Percentiles rank a stretch among this genome's conserved stretches.
phyloP scores from a whole-genome alignment of 2,329 filamentous ascomycete species.

The Rhynchosporium agropyri region DNA sequence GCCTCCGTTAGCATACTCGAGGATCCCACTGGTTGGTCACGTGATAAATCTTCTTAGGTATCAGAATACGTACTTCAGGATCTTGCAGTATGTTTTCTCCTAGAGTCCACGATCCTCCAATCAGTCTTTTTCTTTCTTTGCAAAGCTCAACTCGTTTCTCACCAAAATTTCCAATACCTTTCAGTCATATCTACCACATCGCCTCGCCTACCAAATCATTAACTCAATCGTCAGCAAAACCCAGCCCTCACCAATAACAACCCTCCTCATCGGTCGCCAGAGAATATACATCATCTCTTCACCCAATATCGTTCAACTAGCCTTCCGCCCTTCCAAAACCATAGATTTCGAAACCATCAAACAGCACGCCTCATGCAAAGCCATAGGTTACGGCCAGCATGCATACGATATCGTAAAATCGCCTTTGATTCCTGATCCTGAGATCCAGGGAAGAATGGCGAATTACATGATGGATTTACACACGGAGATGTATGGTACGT shows the following conservation, averaged over 20 bases:
- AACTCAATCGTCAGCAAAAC: slow-evolving; percentile 5
- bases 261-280: slow-evolving; percentile 48
- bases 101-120: not conserved
- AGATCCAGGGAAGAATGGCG: slow-evolving; percentile 9
- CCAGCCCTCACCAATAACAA: slow-evolving; percentile 43
- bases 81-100: slow-evolving; percentile 17
- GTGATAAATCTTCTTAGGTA: slow-evolving; percentile 25
- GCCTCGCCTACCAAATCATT: too few species aligned
- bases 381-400: slow-evolving; percentile 17
- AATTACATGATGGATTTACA: slow-evolving; percentile 25
- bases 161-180: not conserved
- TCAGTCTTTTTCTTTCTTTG: not conserved
- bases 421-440: not conserved
- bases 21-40: slow-evolving; percentile 27
- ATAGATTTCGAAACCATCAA: slow-evolving; percentile 45
- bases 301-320: slow-evolving; percentile 42
- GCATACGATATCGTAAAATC: slow-evolving; percentile 16
- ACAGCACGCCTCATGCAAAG: slow-evolving; percentile 16
- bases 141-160: not conserved
- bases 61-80: slow-evolving; percentile 23
- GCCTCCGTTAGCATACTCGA: slow-evolving; percentile 22
- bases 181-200: not conserved
- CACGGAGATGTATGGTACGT: slow-evolving; percentile 19
- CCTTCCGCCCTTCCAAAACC: slow-evolving; percentile 43
- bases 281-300: slow-evolving; percentile 50